Evolutionary conservation across 371 early-diverging fungal genomes (phyloP).

Genomic region (Mucor circinelloides): DNA sequence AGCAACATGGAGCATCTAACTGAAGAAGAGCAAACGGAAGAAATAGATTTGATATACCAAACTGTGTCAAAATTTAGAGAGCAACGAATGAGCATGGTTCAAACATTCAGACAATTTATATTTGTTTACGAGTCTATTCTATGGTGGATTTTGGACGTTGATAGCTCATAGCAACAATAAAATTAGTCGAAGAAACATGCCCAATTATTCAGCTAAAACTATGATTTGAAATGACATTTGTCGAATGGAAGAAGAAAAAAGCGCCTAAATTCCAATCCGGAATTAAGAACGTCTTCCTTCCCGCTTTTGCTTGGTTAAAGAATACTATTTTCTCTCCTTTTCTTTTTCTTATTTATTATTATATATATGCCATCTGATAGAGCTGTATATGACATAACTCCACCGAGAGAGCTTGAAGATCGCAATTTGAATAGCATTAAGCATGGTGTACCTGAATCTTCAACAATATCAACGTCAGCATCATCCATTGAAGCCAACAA

Average conservation of each 20-base stretch:
- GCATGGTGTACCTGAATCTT: background rate
- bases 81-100: constrained; percentile 81
- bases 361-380: background rate
- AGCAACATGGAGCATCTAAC: constrained; percentile 30
- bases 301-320: background rate
- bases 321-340: background rate
- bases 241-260: background rate
- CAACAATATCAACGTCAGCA: background rate
- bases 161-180: background rate
- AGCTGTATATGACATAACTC: background rate
- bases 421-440: background rate
- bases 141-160: constrained; percentile 35
- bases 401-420: background rate
- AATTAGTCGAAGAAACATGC: background rate
- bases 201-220: constrained; percentile 7
- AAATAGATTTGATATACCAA: constrained; percentile 35
- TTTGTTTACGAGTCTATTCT: constrained; percentile 84
- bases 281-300: background rate
- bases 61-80: constrained; percentile 69
- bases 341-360: background rate
- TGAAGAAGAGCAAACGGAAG: constrained; percentile 22
- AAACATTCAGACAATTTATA: constrained; percentile 79
- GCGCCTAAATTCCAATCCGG: background rate
- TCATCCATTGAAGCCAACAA: background rate
- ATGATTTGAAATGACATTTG: background rate